These are phyloP conservation scores for Aspergillus taichungensis DNA, from an alignment of 495 filamentous ascomycete genomes.

Conservation along the genomic window DNA sequence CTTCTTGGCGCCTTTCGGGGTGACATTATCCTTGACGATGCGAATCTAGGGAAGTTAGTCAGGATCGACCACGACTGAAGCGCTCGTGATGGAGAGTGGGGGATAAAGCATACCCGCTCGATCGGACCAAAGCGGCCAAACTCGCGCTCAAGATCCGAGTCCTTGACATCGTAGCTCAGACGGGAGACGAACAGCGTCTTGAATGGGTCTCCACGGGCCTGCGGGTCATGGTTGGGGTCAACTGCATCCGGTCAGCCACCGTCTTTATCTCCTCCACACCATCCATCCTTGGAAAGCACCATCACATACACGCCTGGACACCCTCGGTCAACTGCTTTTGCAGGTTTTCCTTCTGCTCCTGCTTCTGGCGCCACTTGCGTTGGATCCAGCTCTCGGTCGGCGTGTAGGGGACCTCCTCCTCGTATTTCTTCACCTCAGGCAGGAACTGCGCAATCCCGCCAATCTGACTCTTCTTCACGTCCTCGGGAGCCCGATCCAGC, in stretches of 20 bases:
- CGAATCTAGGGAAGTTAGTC: slow-evolving; percentile 58
- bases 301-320: slow-evolving; percentile 55
- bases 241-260: slow-evolving; percentile 34
- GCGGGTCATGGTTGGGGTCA: slow-evolving; percentile 60
- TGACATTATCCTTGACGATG: slow-evolving; percentile 60
- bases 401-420: slow-evolving; percentile 62
- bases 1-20: slow-evolving; percentile 72
- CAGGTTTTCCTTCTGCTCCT: slow-evolving; percentile 63
- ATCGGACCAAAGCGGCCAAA: slow-evolving; percentile 93
- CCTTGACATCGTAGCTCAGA: slow-evolving; percentile 78
- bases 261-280: neutral
- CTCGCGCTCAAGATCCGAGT: slow-evolving; percentile 85
- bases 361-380: slow-evolving; percentile 65
- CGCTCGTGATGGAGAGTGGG: too few relatives aligned
- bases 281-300: slow-evolving; percentile 7
- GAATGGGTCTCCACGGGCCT: slow-evolving; percentile 87
- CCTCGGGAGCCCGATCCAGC: slow-evolving; percentile 72
- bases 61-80: neutral
- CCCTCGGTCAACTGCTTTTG: slow-evolving; percentile 58
- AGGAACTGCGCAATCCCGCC: slow-evolving; percentile 67
- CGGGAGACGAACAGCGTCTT: slow-evolving; percentile 90
- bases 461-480: slow-evolving; percentile 59
- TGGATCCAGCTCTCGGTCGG: slow-evolving; percentile 92
- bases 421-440: slow-evolving; percentile 56
- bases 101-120: slow-evolving; percentile 54